Percentiles rank a stretch among this genome's conserved stretches.
Conservation (phyloP, 495 filamentous ascomycete genomes). For the Penicillium macrosclerotiorum region DNA sequence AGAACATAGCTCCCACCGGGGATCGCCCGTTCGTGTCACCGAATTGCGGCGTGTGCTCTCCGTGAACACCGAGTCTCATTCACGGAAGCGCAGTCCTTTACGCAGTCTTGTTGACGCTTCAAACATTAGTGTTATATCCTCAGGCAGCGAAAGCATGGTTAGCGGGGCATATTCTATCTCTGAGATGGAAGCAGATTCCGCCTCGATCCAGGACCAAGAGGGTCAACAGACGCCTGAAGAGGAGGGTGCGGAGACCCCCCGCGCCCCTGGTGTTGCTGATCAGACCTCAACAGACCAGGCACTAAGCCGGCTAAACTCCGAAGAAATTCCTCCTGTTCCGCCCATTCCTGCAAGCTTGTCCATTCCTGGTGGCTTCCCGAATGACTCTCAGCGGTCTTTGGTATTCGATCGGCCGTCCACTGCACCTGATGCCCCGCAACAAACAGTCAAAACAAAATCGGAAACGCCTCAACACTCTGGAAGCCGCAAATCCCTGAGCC, state of each 20-base stretch:
- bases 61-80: constrained; percentile 37
- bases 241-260: constrained; percentile 37
- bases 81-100: constrained; percentile 40
- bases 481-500: constrained; percentile 28
- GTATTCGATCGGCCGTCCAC: constrained; percentile 38
- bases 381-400: constrained; percentile 37
- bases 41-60: constrained; percentile 77
- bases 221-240: constrained; percentile 17
- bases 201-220: constrained; percentile 29
- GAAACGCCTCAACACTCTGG: constrained; percentile 7
- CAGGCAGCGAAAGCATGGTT: constrained; percentile 47
- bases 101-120: constrained; percentile 36
- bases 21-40: constrained; percentile 77
- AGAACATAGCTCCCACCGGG: constrained; percentile 55
- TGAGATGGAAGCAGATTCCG: constrained; percentile 34
- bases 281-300: constrained; percentile 4
- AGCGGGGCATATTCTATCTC: constrained; percentile 39
- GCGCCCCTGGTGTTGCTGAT: constrained; percentile 21
- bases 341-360: constrained; percentile 40
- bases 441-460: constrained; percentile 24
- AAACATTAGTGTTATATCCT: constrained; percentile 38
- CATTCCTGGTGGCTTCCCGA: constrained; percentile 38
- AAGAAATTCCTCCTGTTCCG: constrained; percentile 43
- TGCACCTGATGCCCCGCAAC: constrained; percentile 28
- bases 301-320: constrained; percentile 12